A percentile compares a stretch with the other conserved stretches of the same genome.
Conservation (phyloP, 495 filamentous ascomycete genomes). For the Penicillium cataractarum region DNA sequence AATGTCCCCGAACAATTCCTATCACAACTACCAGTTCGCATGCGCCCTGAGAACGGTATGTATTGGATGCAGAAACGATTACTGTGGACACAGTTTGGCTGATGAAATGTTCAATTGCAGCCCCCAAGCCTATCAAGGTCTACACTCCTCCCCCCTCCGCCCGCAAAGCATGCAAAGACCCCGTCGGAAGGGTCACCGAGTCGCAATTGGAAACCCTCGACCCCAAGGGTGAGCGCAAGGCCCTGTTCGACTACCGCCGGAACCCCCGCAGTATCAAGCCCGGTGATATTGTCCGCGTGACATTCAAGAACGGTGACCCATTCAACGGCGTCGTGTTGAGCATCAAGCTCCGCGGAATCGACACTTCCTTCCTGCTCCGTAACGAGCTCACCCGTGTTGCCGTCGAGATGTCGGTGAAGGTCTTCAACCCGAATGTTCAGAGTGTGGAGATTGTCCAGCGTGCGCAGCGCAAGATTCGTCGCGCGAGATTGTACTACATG, state of each 20-base stretch:
- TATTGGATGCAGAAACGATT: neutral
- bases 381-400: conserved; percentile 80
- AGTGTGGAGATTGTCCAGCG: conserved; percentile 94
- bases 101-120: conserved; percentile 32
- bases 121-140: conserved; percentile 53
- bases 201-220: conserved; percentile 75
- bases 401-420: conserved; percentile 98
- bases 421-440: conserved; percentile 84
- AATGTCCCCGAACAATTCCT: conserved; percentile 46
- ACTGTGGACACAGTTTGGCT: neutral
- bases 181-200: conserved; percentile 62
- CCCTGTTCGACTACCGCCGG: conserved; percentile 72
- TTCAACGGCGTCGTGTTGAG: conserved; percentile 86
- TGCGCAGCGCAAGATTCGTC: conserved; percentile 76
- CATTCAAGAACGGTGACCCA: conserved; percentile 80
- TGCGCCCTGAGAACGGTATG: conserved; percentile 43
- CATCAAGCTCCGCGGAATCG: conserved; percentile 81
- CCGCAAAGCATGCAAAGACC: conserved; percentile 55
- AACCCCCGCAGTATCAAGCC: conserved; percentile 74
- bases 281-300: conserved; percentile 90
- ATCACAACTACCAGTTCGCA: conserved; percentile 44
- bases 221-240: conserved; percentile 76
- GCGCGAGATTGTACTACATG: conserved; percentile 91
- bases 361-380: conserved; percentile 82
- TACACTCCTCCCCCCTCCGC: conserved; percentile 55